phyloP scores from a whole-genome alignment of 169 alveolate genomes.

The Amoebophrya sp. region DNA sequence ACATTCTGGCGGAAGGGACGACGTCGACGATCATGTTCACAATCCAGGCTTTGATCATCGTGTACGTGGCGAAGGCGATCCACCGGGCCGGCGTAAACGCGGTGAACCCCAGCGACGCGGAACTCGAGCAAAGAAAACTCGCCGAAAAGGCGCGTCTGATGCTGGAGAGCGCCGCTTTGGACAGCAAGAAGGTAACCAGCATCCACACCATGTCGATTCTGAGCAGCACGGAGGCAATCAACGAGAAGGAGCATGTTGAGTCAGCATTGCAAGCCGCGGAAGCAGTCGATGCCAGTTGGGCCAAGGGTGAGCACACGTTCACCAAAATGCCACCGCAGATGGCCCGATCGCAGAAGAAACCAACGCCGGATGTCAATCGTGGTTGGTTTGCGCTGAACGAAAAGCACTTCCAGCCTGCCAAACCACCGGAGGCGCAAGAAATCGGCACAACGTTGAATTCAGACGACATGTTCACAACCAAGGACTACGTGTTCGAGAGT shows the following conservation, averaged over 20 bases:
- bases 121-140: not conserved
- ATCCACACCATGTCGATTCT: not conserved
- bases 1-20: not conserved
- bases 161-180: not conserved
- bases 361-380: not conserved
- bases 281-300: not conserved
- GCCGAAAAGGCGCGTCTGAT: not conserved
- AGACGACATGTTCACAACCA: not conserved
- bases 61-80: not conserved
- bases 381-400: not conserved
- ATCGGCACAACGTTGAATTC: not conserved
- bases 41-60: not conserved
- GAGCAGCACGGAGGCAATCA: not conserved
- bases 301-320: not conserved
- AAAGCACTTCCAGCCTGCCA: not conserved
- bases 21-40: not conserved
- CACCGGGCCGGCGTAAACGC: not conserved
- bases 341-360: not conserved
- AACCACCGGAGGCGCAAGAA: not conserved
- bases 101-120: not conserved
- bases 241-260: not conserved
- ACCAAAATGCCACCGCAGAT: not conserved
- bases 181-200: not conserved
- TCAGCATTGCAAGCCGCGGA: not conserved
- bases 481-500: not conserved